Evolutionary conservation across 2,329 filamentous ascomycete genomes (phyloP), one percentile per base, ranked within the genome.

Genomic region (Trichophyton rubrum): DNA sequence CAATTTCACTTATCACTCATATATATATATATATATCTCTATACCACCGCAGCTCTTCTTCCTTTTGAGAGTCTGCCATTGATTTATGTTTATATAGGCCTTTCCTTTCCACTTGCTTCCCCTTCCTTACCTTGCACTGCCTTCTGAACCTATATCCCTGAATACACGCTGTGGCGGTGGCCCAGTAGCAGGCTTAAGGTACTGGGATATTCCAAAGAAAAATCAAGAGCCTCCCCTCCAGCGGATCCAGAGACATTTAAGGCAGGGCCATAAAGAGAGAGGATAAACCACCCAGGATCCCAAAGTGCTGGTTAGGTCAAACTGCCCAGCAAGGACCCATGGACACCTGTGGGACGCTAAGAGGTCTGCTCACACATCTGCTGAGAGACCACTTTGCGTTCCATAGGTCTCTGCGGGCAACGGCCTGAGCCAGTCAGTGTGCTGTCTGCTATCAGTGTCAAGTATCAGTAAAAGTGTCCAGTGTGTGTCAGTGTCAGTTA

Each of bases 301-400:
- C 8, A 11, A 11, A 35, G 33, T 9, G 33, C 55, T 56, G 55
- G 55, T 7, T 15, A 56, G 33, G n/a, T 22, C 35, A 9, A 56
- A 38, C 55, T 22, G 55, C 15, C 55, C 30, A 38, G 22, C 55
- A 56, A 56, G 33, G 2, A 60, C 70, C 69, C 66, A 77, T 76
- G 74, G 73, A 73, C 68, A 71, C 70, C 72, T 75, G 74, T 78
- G 76, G 76, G 75, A 77, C 75, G 75, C 75, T 65, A 67, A 76
- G 76, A 73, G 75, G 75, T 78, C 75, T 74, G 68, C 76, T 78
- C 76, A 69, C 75, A 77, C 74, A 69, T 67, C 68, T 63, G 66
- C 62, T 75, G 76, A 77, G 76, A 77, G 75, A 72, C 75, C 74
- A 74, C 72, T 77, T 77, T 77, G 76, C 76, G 75, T 78, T 78